Base-by-base conservation (phyloP, 2,329 filamentous ascomycete genomes). In the Fusarium redolens region DNA sequence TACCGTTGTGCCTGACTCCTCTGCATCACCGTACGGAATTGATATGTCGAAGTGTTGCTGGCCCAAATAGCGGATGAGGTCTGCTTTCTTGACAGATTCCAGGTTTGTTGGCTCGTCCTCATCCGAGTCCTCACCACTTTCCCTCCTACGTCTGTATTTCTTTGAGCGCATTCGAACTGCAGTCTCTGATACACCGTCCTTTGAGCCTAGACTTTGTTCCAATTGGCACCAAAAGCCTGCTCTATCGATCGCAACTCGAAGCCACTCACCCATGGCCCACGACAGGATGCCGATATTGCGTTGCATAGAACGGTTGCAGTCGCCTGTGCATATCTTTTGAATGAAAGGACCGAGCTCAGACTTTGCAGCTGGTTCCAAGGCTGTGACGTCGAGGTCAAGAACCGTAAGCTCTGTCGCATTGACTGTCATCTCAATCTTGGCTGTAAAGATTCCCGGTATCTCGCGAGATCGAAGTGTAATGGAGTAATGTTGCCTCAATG, bases 221-320 rank as follows among this genome's bases (percentile, higher is more conserved):
- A 92, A 81, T 2, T 81, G 82, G 30, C 84, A 83, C 92, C 92
- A 93, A 61, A 91, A 87, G n/a, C 83, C 83, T 0, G 92, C 92
- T 12, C 92, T 84, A 59, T 87, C 85, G 13, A 86, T 82, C 0
- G 91, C 89, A 3, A 91, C 80, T 5, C 90, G 88, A 68, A 90
- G 86, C 89, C 92, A 93, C 56, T 92, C 90, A 17, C 87, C 86
- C 85, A 93, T 90, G 0, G 90, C 91, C 90, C 91, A 93, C 8
- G 87, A 86, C 0, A 92, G 76, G 10, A 91, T 85, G 25, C 86
- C 86, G 1, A 93, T 80, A 68, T 93, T 92, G 40, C 85, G 84
- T 12, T 84, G 82, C 69, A 89, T 81, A 1, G 84, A 84, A n/a
- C 85, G 84, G 81, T 82, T 79, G 78, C 75, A 81, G 67, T 74